phyloP scores from a whole-genome alignment of 176 grass and related monocot species.

The Eleusine coracana region DNA sequence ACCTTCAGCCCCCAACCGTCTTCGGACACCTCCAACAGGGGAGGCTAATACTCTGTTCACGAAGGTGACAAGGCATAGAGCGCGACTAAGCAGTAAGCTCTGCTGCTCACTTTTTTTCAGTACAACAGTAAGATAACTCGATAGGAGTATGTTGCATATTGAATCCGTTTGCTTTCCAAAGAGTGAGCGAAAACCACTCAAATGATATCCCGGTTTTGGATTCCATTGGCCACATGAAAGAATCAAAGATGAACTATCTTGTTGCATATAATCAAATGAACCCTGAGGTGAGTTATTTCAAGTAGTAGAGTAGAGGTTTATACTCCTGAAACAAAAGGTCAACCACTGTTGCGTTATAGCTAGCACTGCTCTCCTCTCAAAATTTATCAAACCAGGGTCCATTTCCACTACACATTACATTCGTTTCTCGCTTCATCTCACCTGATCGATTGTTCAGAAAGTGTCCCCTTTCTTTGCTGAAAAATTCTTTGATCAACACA shows the following conservation, averaged over 20 bases:
- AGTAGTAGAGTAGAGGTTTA: neutral
- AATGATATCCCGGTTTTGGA: neutral
- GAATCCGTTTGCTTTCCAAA: neutral
- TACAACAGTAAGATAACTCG: neutral
- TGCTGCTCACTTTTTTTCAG: neutral
- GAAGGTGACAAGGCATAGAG: neutral
- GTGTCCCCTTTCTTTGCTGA: neutral
- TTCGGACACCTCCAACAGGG: neutral
- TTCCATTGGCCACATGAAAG: neutral
- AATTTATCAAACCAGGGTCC: neutral
- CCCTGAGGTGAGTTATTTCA: constrained; percentile 10
- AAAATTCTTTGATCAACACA: neutral
- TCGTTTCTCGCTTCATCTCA: neutral
- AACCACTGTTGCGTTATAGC: neutral
- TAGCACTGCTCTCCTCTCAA: neutral
- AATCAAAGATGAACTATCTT: neutral
- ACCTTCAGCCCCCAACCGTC: neutral
- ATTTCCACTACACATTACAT: neutral
- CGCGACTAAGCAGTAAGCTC: constrained; percentile 34
- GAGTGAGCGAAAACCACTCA: neutral
- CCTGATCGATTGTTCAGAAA: neutral
- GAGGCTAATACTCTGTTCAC: neutral
- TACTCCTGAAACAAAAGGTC: constrained; percentile 21
- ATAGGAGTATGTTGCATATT: neutral
- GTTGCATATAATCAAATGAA: neutral